Base-by-base conservation (phyloP, 371 early-diverging fungal species). In the Mucor lusitanicus region DNA sequence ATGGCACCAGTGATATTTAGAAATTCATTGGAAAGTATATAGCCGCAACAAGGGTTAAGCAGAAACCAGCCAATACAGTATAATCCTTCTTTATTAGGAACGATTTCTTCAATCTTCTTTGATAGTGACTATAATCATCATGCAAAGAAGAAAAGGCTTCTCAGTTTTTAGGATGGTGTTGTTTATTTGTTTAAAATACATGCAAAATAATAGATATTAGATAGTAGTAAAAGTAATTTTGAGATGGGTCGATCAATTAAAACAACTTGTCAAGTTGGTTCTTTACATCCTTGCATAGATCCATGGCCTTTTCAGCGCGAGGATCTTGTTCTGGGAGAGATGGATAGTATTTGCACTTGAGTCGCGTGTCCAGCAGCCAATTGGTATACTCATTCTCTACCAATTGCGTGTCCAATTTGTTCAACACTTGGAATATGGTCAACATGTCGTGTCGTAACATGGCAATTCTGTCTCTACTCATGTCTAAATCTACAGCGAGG, bases 341-440 rank as follows among this genome's bases (percentile, higher is more conserved):
- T 9, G 64, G 64, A 19, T 48, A 33, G 30, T 63, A 44, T 28
- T 68, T 64, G 46, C 84, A 84, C 35, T 79, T 69, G 13, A 74
- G 64, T 12, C 73, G 68, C 6, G 76, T 77, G 63, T 86, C 87
- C 66, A 83, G 56, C 37, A 86, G 63, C 87, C 87, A 86, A 27
- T 86, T 86, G 59, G 77, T 65, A 50, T 81, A 86, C 37, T 83
- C 85, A 12, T 69, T 77, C 66, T 85, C 84, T 33, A 79, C 50
- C 19, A 85, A 62, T 35, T 79, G 74, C 13, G 65, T 58, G 37
- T 86, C 87, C 28, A 83, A 55, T 57, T 77, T 80, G 58, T 85
- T 86, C 53, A 86, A 65, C 3, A 73, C 59, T 55, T 80, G 75
- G 59, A 86, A 86, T 1, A 77, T 73, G 56, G 72, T 68, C 65